A percentile compares a stretch with the other conserved stretches of the same genome.
These are phyloP conservation scores for Tolypocladium cylindrosporum DNA, from an alignment of 2,329 filamentous ascomycete genomes.

Conservation along the genomic window DNA sequence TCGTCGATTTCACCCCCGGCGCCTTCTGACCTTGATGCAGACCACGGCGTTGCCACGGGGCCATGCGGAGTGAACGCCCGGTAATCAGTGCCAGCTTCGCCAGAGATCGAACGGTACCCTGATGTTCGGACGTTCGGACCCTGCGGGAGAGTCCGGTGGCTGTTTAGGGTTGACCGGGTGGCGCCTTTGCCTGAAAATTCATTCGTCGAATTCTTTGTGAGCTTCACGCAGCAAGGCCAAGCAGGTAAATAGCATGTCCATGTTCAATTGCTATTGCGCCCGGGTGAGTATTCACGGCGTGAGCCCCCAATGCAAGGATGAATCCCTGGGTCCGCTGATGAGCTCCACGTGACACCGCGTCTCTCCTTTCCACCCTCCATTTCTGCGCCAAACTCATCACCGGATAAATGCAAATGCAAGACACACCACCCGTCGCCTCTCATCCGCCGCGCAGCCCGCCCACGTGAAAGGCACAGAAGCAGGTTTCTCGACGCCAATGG, in stretches of 20 bases:
- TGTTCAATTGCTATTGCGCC: background rate
- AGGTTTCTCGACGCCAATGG: constrained; percentile 12
- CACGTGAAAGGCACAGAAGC: background rate
- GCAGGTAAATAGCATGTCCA: background rate
- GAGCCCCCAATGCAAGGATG: background rate
- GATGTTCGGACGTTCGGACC: too few species aligned
- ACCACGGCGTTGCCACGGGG: too few species aligned
- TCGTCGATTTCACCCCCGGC: constrained; percentile 50
- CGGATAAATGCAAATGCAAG: background rate
- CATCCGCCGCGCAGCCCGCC: background rate
- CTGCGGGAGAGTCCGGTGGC: too few species aligned
- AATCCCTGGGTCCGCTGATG: background rate
- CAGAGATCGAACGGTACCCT: too few species aligned
- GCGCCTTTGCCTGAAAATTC: too few species aligned
- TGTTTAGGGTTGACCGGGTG: too few species aligned
- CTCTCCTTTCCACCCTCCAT: background rate
- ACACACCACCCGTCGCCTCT: background rate
- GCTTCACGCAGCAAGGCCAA: background rate
- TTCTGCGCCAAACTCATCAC: background rate
- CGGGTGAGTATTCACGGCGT: background rate
- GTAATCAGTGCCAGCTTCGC: too few species aligned
- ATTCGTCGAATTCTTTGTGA: background rate
- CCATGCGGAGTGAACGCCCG: too few species aligned
- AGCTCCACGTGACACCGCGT: constrained; percentile 3
- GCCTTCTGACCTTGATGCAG: constrained; percentile 14